Percentiles rank a stretch among this genome's conserved stretches.
These are phyloP conservation scores for Hygrophila difformis DNA, from an alignment of 257 asterid species.

Conservation along the genomic window DNA sequence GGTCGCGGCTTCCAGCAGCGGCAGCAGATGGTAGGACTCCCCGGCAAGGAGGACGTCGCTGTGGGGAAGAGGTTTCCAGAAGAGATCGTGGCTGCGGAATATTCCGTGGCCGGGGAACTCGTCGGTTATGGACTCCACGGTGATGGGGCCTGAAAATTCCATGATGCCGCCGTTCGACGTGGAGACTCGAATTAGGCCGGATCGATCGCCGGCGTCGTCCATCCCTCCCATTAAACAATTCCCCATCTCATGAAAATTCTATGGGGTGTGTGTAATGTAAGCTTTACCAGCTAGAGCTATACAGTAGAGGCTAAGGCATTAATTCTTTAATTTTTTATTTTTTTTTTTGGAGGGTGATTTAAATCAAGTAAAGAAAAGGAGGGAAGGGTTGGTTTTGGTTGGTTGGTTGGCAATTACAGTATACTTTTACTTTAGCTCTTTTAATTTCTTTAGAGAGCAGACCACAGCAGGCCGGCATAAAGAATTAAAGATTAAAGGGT, in stretches of 20 bases:
- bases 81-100: conserved; percentile 57
- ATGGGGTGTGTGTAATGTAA: neutral
- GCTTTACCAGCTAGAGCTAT: neutral
- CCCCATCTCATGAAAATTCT: conserved; percentile 35
- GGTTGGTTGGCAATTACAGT: too few species aligned
- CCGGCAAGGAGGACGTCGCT: conserved; percentile 46
- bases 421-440: too few species aligned
- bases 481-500: too few species aligned
- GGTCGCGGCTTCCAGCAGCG: conserved; percentile 21
- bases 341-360: conserved; percentile 38
- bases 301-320: conserved; percentile 4
- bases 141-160: conserved; percentile 53
- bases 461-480: too few species aligned
- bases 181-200: conserved; percentile 40
- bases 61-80: conserved; percentile 76
- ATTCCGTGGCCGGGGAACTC: conserved; percentile 82
- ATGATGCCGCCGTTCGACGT: conserved; percentile 64
- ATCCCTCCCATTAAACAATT: conserved; percentile 63
- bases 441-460: too few species aligned
- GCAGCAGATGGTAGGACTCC: conserved; percentile 66
- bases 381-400: too few species aligned
- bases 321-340: too few species aligned
- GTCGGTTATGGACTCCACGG: conserved; percentile 68
- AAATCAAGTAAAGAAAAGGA: conserved; percentile 22
- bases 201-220: conserved; percentile 34